Percentiles rank a stretch among this genome's conserved stretches.
phyloP scores from a whole-genome alignment of 1,284 basidiomycete species.

The Cystobasidium sp. region DNA sequence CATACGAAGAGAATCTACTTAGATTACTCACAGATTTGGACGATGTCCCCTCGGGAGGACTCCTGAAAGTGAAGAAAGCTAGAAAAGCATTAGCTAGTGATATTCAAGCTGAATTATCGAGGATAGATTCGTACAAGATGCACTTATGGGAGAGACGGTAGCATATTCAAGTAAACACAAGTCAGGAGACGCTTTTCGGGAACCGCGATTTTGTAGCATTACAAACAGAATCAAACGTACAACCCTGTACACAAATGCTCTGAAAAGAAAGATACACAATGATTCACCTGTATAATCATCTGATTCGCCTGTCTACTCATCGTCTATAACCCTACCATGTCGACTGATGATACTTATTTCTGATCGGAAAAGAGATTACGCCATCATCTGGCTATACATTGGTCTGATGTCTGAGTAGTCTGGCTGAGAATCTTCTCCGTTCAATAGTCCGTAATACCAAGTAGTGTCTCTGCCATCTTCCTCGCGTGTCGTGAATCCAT shows the following conservation, averaged over 20 bases:
- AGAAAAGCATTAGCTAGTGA: slow-evolving; percentile 28
- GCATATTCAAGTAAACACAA: not conserved
- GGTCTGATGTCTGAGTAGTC: slow-evolving; percentile 45
- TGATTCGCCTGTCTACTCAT: no score
- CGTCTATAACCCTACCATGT: no score
- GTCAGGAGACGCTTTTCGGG: no score
- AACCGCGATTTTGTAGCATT: no score
- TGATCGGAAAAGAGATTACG: not conserved
- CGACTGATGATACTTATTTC: no score
- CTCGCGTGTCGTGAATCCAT: slow-evolving; percentile 51
- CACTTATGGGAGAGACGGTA: slow-evolving; percentile 23
- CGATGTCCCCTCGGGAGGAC: slow-evolving; percentile 25
- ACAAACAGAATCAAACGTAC: no score
- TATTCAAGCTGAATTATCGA: slow-evolving; percentile 20
- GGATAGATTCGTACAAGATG: slow-evolving; percentile 27
- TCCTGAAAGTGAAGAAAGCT: slow-evolving; percentile 18
- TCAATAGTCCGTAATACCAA: slow-evolving; percentile 47
- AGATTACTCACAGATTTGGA: slow-evolving; percentile 29
- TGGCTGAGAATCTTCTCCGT: slow-evolving; percentile 46
- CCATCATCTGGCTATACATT: slow-evolving; percentile 43
- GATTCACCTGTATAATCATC: no score
- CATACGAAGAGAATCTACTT: slow-evolving; percentile 36
- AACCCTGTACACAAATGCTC: no score
- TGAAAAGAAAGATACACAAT: no score
- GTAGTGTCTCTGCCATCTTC: slow-evolving; percentile 48